Base-by-base conservation (phyloP, 208 protist genomes). In the Wallacemonas sp. region DNA sequence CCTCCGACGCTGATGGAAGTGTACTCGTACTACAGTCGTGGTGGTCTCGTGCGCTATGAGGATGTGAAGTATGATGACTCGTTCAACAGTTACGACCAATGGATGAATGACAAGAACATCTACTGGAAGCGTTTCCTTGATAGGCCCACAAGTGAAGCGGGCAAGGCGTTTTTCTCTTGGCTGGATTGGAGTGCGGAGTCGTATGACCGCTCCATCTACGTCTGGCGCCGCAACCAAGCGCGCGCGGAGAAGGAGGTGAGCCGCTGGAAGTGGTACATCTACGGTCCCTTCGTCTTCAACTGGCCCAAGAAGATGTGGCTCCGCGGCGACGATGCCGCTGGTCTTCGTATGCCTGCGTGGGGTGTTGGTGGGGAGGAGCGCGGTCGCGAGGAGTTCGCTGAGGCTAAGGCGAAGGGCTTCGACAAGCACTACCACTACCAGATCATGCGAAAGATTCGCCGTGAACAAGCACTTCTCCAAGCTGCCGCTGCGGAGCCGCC, bases 381-480 rank as follows among this genome's bases (percentile, higher is more conserved):
- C 38, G 90, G 54, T 19, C 79, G 90, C 21, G 75, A 72, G 31
- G 90, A 96, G 70, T 96, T 78, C 75, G 80, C 70, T 1, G 73
- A 77, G 28, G 87, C 90, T 6, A 87, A 90, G 69, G 83, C 30
- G 41, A 96, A 94, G 70, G 83, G 85, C 41, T 91, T 80, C 62
- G 79, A 96, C 60, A 92, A 93, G 69, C 63, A 93, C 70, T 96
- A 88, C 62, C 90, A 96, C 70, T 96, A 96, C 66, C 90, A 94
- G 61, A 94, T 94, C 45, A 96, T 94, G 90, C 87, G 87, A 31
- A 81, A 86, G 49, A 94, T 96, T 38, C 87, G 87, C 49, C 82
- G 87, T 26, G 90, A 96, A 68, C 90, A 94, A 74, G 90, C 86
- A 34, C 66, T 72, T 45, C 67, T 81, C 33, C 75, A 78, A 59